phyloP scores from a whole-genome alignment of 176 grass and related monocot genomes.

The Areca catechu region DNA sequence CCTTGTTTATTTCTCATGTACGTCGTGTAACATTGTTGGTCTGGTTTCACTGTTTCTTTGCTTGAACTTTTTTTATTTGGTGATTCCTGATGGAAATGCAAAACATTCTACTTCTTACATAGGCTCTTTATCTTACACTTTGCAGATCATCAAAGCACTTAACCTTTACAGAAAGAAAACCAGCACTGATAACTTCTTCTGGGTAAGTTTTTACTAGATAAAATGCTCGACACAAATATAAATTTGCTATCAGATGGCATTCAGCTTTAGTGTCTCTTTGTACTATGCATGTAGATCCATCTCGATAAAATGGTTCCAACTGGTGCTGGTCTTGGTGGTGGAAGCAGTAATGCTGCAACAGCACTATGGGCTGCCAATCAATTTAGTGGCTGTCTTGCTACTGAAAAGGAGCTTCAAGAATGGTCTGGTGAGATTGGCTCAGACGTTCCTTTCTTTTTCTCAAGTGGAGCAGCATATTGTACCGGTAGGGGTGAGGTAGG shows the following conservation, averaged over 20 bases:
- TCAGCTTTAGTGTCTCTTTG: not conserved
- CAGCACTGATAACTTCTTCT: slow-evolving; percentile 80
- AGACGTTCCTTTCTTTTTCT: slow-evolving; percentile 97
- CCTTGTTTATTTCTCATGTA: too few species aligned
- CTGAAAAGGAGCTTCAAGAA: slow-evolving; percentile 90
- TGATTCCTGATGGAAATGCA: too few species aligned
- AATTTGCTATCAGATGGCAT: too few species aligned
- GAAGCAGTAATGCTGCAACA: slow-evolving; percentile 97
- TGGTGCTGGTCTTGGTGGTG: slow-evolving; percentile 96
- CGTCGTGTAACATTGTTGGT: too few species aligned
- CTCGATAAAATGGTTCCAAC: slow-evolving; percentile 97
- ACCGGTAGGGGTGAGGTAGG: slow-evolving; percentile 94
- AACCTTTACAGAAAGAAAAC: slow-evolving; percentile 95
- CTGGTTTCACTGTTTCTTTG: too few species aligned
- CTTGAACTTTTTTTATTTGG: too few species aligned
- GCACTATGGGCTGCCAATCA: slow-evolving; percentile 98
- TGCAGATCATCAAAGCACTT: slow-evolving; percentile 91
- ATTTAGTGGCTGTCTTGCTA: slow-evolving; percentile 82
- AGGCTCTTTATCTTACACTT: not conserved
- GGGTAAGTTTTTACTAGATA: slow-evolving; percentile 39
- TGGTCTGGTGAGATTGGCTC: slow-evolving; percentile 99
- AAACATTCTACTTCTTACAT: too few species aligned
- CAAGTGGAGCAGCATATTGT: slow-evolving; percentile 82
- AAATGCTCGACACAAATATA: too few species aligned
- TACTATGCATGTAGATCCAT: slow-evolving; percentile 50